Evolutionary conservation across 164 flowering plant species (phyloP), one percentile per base, ranked within the genome.

Genomic region (Sextonia rubra): DNA sequence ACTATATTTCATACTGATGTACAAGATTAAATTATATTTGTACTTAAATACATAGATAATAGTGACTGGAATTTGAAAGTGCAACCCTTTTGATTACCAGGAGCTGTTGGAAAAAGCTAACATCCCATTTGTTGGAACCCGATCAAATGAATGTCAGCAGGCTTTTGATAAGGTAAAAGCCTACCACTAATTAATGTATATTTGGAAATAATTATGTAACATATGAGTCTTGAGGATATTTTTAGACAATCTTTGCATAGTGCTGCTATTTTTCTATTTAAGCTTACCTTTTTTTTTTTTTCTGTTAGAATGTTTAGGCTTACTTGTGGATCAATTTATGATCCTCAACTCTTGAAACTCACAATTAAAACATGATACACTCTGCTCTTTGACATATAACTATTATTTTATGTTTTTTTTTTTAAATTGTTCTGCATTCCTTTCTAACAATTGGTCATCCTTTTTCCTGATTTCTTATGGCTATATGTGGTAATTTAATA

Each of bases 121-220:
- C 47, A 70, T 93, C 82, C 98, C 98, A 47, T 93, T 89, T 86
- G 90, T 93, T 72, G 98, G 95, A 61, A 91, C 98, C 69, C 78
- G 80, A 72, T 87, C 98, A 65, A 79, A 70, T 60, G 94, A 88
- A 79, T 93, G 95, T 74, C 85, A 83, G 37, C 82, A 66, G 77
- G 93, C 97, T 74, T 93, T 93, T 87, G 97, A 91, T 82, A 93
- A 93, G 89, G 98, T 92, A 79, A 75, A 52, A 20, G 58, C 58
- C n/a, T 15, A 52, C 58, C 58, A 2, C 1, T 52, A 52, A 20
- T 5, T 52, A 52, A 20, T 52, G 4, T 52, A 15, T 52, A 37
- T 20, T 52, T 52, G 58, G n/a, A 52, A 52, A 52, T 52, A 52
- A 12, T 52, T 17, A 12, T 52, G 58, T 20, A 20, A 52, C 5